Base-by-base conservation (phyloP, 1,284 basidiomycete species). In the Hymenochaete sp. region DNA sequence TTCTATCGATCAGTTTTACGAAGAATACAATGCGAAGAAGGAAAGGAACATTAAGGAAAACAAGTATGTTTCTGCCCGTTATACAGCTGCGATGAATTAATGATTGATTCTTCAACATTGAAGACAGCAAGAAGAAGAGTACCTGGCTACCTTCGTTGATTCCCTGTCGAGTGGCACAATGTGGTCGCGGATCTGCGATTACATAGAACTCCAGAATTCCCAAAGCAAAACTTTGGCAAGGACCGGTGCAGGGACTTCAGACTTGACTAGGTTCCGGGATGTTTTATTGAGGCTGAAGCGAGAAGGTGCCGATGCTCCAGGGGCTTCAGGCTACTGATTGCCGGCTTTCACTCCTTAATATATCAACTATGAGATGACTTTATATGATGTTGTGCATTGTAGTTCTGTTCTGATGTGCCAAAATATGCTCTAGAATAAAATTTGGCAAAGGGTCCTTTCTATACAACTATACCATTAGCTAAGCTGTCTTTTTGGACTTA, bases 1-100 rank as follows among this genome's bases (percentile, higher is more conserved):
- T 57, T 76, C 87, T 24, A 97, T 98, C 54, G 96, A 98, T 66
- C 77, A 86, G 58, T 98, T 98, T 64, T 98, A 98, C 64, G 90
- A 92, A 59, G 82, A 90, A 46, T 98, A 98, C 64, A 80, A 92
- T 47, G 72, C 75, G 53, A 86, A 90, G 70, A 97, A 96, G 71
- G 91, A 95, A 68, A 80, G 80, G 61, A 87, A 82, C 58, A 98
- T 99, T 57, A 73, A 85, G 41, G 82, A 93, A 64, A 99, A 98
- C 77, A 98, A 98, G 92, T 95, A 53, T 57, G 84, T 73, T 28
- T 47, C 16, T 45, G 22, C 37, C 44, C 31, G 28, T 31, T 31
- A 31, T 31, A 9, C 28, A 10, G 9, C 14, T 31, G 9, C 28
- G 14, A 9, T 31, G 22, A 24, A 22, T 29, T 39, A 29, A 13